Percentiles rank a stretch among this genome's conserved stretches.
Conservation (phyloP, 2,329 filamentous ascomycete species). For the Diaporthe ampelina region DNA sequence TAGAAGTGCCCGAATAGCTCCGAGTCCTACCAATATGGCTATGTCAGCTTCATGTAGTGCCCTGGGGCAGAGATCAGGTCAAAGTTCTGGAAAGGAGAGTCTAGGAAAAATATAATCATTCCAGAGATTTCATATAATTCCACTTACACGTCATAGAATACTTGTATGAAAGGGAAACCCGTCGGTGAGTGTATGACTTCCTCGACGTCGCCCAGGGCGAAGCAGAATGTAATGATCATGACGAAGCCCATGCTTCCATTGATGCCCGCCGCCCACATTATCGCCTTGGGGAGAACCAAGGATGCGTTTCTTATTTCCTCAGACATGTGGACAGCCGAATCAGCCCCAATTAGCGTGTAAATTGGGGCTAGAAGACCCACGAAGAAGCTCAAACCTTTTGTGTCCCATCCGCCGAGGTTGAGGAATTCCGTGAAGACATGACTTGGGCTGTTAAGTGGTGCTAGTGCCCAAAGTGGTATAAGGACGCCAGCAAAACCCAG, state of each 20-base stretch:
- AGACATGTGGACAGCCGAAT: slow-evolving; percentile 53
- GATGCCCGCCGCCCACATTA: slow-evolving; percentile 51
- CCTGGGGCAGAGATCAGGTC: neutral
- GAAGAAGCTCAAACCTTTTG: slow-evolving; percentile 60
- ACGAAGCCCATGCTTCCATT: slow-evolving; percentile 55
- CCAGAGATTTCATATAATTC: neutral
- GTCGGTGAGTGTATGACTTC: slow-evolving; percentile 53
- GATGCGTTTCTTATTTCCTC: slow-evolving; percentile 56
- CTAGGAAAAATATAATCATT: rapidly evolving
- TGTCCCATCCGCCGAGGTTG: slow-evolving; percentile 63
- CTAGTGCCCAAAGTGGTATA: slow-evolving; percentile 47
- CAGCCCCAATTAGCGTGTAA: slow-evolving; percentile 53
- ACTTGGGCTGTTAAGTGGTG: slow-evolving; percentile 42
- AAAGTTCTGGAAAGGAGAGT: neutral
- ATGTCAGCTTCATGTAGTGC: neutral
- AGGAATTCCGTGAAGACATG: slow-evolving; percentile 61
- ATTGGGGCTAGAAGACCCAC: slow-evolving; percentile 60
- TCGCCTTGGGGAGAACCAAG: slow-evolving; percentile 52
- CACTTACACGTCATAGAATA: slow-evolving; percentile 62
- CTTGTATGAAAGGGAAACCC: slow-evolving; percentile 70
- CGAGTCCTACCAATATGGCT: slow-evolving; percentile 49
- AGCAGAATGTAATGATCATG: slow-evolving; percentile 55
- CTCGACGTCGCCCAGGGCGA: slow-evolving; percentile 52
- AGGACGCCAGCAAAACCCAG: slow-evolving; percentile 47
- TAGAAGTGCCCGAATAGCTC: slow-evolving; percentile 61